Base-by-base conservation (phyloP, 2,329 filamentous ascomycete genomes). In the Ophiosphaerella korrae region DNA sequence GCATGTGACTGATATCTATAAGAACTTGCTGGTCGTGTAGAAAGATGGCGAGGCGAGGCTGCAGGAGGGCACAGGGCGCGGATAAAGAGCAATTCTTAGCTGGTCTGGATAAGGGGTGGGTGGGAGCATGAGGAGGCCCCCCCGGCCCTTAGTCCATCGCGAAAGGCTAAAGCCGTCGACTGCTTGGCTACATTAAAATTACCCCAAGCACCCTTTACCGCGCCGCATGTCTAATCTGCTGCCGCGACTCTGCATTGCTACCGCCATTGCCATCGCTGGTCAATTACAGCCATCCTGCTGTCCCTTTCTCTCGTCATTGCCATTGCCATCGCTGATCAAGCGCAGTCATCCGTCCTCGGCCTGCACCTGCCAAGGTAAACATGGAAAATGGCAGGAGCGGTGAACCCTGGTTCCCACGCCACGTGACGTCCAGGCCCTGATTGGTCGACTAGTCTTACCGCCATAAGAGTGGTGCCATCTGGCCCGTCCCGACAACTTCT, bases 51-150 rank as follows among this genome's bases (percentile, higher is more conserved):
- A 18, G 26, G 13, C 36, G 45, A 40, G 37, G 36, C 45, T 39
- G 26, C 26, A 47, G 46, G 32, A 46, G 41, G 40, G 40, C 23
- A 24, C 36, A 38, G 32, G 13, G 24, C 40, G 18, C 29, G 26
- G 13, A 34, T 42, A 40, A 21, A 37, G 32, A 38, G 5, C 18
- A 21, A 21, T 21, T 21, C 18, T 11, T 29, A 5, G 26, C 26
- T 29, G 11, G 18, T 21, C 18, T 9, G 3, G 26, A 11, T 7
- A 29, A 5, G 26, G 26, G 26, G 11, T 48, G 42, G 52, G 54
- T 50, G 52, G 57, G 57, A 60, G 57, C 55, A 56, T 58, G 50
- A 52, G 57, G 57, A 60, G 57, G 57, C 40, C 47, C 55, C 48
- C 36, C 49, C 47, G 38, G 7, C 11, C 11, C 26, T 50, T 51